phyloP scores from a whole-genome alignment of 768 basidiomycete genomes.

The Boletus eberwhitei region DNA sequence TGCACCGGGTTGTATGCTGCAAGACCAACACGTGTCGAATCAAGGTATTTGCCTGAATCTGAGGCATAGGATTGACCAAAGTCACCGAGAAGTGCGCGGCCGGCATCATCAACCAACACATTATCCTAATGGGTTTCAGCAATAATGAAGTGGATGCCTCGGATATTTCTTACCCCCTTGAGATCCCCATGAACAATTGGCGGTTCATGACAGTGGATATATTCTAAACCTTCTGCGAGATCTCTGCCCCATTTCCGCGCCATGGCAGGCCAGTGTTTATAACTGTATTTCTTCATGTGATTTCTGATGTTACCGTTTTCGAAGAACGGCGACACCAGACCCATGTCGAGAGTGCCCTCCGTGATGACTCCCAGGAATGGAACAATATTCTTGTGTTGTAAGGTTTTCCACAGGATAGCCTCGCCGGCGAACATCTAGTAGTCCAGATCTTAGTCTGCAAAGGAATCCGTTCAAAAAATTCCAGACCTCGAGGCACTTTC shows the following conservation, averaged over 20 bases:
- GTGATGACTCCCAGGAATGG: conserved; percentile 22
- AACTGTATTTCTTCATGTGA: neutral
- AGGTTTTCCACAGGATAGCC: conserved; percentile 27
- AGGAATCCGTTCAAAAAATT: neutral
- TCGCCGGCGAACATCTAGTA: conserved; percentile 24
- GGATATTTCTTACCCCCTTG: conserved; percentile 30
- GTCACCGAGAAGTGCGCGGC: conserved; percentile 21
- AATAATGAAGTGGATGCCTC: neutral
- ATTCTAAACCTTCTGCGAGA: conserved; percentile 21
- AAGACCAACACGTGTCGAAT: conserved; percentile 21
- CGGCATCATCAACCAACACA: conserved; percentile 15
- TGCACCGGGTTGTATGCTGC: neutral
- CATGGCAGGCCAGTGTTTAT: conserved; percentile 1
- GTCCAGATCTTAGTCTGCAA: neutral
- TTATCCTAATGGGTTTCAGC: conserved; percentile 21
- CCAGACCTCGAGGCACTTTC: conserved; percentile 13
- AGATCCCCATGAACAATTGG: conserved; percentile 41
- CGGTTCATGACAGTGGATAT: conserved; percentile 23
- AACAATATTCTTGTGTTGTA: conserved; percentile 27
- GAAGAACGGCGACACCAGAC: conserved; percentile 26
- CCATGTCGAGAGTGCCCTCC: conserved; percentile 5
- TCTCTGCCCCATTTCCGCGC: conserved; percentile 11
- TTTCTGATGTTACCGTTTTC: conserved; percentile 17
- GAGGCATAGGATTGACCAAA: conserved; percentile 28
- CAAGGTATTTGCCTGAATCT: conserved; percentile 24